Conservation (phyloP, 2,329 filamentous ascomycete genomes). For the Colletotrichum abscissum region DNA sequence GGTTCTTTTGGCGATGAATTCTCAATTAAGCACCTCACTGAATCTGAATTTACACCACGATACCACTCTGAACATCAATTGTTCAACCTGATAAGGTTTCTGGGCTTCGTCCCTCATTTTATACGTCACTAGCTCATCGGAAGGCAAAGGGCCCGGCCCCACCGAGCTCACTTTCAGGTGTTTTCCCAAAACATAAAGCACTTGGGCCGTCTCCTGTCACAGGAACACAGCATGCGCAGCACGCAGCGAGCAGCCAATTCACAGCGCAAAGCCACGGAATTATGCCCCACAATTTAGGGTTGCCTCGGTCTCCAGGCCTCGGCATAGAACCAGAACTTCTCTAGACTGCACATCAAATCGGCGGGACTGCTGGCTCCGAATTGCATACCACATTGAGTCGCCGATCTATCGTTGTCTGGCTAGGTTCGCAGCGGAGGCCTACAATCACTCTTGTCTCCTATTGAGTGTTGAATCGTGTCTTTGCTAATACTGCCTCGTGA, state of each 20-base stretch:
- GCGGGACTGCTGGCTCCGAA: slow-evolving; percentile 9
- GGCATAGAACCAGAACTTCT: neutral
- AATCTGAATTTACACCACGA: neutral
- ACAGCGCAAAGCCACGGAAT: neutral
- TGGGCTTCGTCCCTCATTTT: slow-evolving; percentile 20
- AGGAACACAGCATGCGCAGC: neutral
- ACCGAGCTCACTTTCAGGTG: slow-evolving; percentile 22
- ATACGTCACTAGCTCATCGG: slow-evolving; percentile 31
- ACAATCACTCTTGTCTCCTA: too few species aligned
- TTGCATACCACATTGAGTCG: neutral
- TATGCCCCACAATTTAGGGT: slow-evolving; percentile 27
- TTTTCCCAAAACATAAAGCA: slow-evolving; percentile 5
- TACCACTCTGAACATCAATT: neutral
- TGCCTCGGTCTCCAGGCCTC: slow-evolving; percentile 17
- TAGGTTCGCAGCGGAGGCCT: neutral
- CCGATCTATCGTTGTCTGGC: neutral
- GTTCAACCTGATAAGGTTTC: neutral
- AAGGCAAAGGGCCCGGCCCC: slow-evolving; percentile 26
- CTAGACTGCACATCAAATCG: neutral
- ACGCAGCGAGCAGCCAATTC: neutral
- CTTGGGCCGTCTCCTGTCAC: slow-evolving; percentile 12
- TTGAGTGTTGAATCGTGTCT: too few species aligned
- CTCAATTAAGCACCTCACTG: neutral
- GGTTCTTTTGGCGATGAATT: neutral
- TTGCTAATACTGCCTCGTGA: too few species aligned